Conservation (phyloP, 495 filamentous ascomycete genomes). For the Penicillium roqueforti region DNA sequence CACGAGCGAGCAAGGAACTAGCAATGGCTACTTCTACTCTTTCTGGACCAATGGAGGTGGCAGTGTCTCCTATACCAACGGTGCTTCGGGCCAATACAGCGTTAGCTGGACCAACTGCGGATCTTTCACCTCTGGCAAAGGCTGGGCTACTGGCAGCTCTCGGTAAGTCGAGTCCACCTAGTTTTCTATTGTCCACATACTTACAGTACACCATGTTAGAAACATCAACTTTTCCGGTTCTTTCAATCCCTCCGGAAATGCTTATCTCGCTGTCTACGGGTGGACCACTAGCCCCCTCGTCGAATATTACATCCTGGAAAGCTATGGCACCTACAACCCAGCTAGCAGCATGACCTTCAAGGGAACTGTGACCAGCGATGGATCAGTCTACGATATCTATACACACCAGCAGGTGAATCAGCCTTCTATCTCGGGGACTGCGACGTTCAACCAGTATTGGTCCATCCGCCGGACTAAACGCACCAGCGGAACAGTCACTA, state of each 20-base stretch:
- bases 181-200: neutral
- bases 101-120: slow-evolving; percentile 50
- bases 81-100: slow-evolving; percentile 51
- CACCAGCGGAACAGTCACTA: slow-evolving; percentile 49
- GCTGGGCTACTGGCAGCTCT: slow-evolving; percentile 52
- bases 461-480: slow-evolving; percentile 53
- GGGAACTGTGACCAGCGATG: slow-evolving; percentile 56
- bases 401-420: slow-evolving; percentile 54
- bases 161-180: slow-evolving; percentile 26
- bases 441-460: slow-evolving; percentile 61
- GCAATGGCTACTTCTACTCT: slow-evolving; percentile 58
- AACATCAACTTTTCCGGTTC: slow-evolving; percentile 51
- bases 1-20: slow-evolving; percentile 45
- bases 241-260: slow-evolving; percentile 54
- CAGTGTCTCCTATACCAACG: slow-evolving; percentile 55
- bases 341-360: slow-evolving; percentile 41
- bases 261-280: slow-evolving; percentile 59
- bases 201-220: slow-evolving; percentile 21
- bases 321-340: slow-evolving; percentile 54
- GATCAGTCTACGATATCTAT: slow-evolving; percentile 62
- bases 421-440: slow-evolving; percentile 55
- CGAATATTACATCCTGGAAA: slow-evolving; percentile 64
- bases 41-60: slow-evolving; percentile 58
- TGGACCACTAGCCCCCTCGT: slow-evolving; percentile 59
- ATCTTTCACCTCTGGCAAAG: slow-evolving; percentile 62